phyloP scores from a whole-genome alignment of 208 protist genomes.

The Trypanosoma grayi region DNA sequence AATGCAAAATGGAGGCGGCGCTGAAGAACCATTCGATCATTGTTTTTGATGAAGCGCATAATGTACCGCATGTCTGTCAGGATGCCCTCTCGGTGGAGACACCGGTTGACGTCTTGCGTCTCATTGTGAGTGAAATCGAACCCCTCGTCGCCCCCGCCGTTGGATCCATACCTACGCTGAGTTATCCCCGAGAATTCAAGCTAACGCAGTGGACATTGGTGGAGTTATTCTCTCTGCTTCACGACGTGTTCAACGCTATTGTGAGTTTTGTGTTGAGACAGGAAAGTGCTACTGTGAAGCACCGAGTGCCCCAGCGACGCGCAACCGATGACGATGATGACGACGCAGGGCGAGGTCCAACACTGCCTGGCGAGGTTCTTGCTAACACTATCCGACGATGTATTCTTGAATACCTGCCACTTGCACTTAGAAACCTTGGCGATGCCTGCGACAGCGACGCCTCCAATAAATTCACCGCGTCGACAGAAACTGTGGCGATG shows the following conservation, averaged over 20 bases:
- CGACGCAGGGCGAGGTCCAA: background rate
- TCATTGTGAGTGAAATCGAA: constrained; percentile 50
- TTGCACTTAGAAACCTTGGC: background rate
- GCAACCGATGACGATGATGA: background rate
- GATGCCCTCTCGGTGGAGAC: constrained; percentile 60
- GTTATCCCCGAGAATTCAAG: constrained; percentile 62
- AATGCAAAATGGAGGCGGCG: constrained; percentile 73
- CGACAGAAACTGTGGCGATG: constrained; percentile 26
- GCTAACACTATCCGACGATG: constrained; percentile 7
- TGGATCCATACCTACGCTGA: constrained; percentile 17
- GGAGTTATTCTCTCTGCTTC: constrained; percentile 55
- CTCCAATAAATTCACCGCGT: background rate
- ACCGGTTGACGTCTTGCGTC: constrained; percentile 25
- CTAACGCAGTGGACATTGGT: constrained; percentile 53
- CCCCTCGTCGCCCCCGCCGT: constrained; percentile 28
- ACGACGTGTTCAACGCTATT: constrained; percentile 36
- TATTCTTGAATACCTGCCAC: constrained; percentile 13
- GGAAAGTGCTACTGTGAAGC: background rate
- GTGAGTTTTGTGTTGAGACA: constrained; percentile 18
- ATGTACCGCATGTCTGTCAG: constrained; percentile 80
- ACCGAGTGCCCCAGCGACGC: background rate
- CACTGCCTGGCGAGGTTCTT: constrained; percentile 13
- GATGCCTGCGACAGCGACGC: background rate
- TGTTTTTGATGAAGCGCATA: constrained; percentile 97
- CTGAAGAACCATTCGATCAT: constrained; percentile 81